A percentile compares a stretch with the other conserved stretches of the same genome.
These are phyloP conservation scores for Boletellus deceptivus DNA, from an alignment of 1,284 basidiomycete genomes.

Conservation along the genomic window DNA sequence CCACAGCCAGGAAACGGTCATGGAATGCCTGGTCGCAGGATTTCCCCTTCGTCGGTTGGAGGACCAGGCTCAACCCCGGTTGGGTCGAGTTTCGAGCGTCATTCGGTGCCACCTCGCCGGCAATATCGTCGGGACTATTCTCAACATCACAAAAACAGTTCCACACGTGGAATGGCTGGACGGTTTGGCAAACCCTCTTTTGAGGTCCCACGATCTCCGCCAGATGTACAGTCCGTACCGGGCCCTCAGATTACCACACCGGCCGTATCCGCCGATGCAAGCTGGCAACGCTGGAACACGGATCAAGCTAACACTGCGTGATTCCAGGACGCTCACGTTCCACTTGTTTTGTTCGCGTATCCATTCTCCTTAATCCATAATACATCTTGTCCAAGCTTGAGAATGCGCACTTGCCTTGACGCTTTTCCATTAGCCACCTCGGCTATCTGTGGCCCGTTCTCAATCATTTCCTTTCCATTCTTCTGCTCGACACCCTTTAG, in stretches of 20 bases:
- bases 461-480: no score
- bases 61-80: slow-evolving; percentile 11
- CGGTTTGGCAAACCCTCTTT: slow-evolving; percentile 21
- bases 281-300: slow-evolving; percentile 21
- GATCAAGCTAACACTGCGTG: slow-evolving; percentile 12
- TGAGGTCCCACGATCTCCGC: slow-evolving; percentile 17
- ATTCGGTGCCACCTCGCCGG: slow-evolving; percentile 28
- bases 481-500: no score
- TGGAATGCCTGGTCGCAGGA: slow-evolving; percentile 15
- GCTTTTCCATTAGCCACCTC: no score
- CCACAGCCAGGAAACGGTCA: slow-evolving; percentile 17
- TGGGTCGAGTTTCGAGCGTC: slow-evolving; percentile 26
- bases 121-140: slow-evolving; percentile 32
- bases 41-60: slow-evolving; percentile 17
- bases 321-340: not conserved
- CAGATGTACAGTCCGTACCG: slow-evolving; percentile 12
- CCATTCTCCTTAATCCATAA: slow-evolving; percentile 1
- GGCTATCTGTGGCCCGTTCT: no score
- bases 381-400: not conserved
- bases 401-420: not conserved
- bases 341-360: slow-evolving; percentile 17
- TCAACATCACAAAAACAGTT: slow-evolving; percentile 28
- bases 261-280: slow-evolving; percentile 13
- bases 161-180: slow-evolving; percentile 18
- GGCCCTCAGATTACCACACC: slow-evolving; percentile 9